Evolutionary conservation across 768 basidiomycete species (phyloP), one percentile per base, ranked within the genome.

Genomic region (Nidula microcarpa): DNA sequence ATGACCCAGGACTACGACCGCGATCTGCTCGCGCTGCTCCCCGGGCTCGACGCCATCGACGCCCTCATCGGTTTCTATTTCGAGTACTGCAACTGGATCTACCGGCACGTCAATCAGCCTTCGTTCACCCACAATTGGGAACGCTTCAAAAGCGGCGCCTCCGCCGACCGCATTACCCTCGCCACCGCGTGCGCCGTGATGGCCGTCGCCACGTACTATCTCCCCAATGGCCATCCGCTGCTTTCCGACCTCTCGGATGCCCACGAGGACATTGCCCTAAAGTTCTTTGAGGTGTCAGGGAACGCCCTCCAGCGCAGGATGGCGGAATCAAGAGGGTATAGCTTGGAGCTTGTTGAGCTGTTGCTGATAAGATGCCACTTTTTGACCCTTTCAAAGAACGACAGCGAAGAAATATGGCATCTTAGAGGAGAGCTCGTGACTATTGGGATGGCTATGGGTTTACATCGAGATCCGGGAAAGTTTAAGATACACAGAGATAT

Each of bases 31-130:
- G 73, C 76, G 4, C 68, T 79, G 52, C 78, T 93, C 2, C 90
- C 90, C 2, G 71, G 79, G 16, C 67, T 86, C 50, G 79, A 86
- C 45, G 72, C 85, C 49, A 84, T 91, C 60, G 90, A 92, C 61
- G 80, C 77, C 14, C 82, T 93, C 50, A 76, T 93, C 62, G 69
- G 70, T 47, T 86, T 84, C 69, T 92, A 93, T 68, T 91, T 91
- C 60, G 87, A 89, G 59, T 89, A 88, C 63, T 90, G 89, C 77
- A 91, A 88, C 67, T 93, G 90, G 90, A 82, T 91, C 50, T 89
- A 91, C 68, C 84, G 87, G 39, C 85, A 89, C 63, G 80, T 92
- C 54, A 86, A 90, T 66, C 77, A 84, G 51, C 53, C 70, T 1
- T 72, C 82, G 11, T 89, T 92, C 63, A 68, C 70, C 9, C 68